Evolutionary conservation across 148 eudicot species (phyloP), one percentile per base, ranked within the genome.

Genomic region (Rhododendron kiyosumense): DNA sequence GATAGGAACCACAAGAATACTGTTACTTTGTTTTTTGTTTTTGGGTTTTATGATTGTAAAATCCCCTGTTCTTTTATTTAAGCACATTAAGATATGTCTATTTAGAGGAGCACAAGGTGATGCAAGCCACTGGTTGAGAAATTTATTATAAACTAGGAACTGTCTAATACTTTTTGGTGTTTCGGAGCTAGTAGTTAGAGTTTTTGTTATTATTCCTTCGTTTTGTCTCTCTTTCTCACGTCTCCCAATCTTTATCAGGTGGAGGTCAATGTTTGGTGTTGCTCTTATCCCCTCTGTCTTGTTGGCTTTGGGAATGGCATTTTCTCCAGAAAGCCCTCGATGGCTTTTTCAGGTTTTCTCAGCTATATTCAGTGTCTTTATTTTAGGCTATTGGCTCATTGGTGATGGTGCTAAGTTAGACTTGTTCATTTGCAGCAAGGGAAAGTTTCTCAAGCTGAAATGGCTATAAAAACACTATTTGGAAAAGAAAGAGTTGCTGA

Each of bases 271-370:
- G 99, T 96, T 95, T 81, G 96, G 96, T 81, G 84, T 96, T 88
- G 96, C 99, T 41, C 80, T 90, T 80, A 65, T 96, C 83, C 99
- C 99, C 81, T 93, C 98, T 81, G 90, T 96, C 59, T 80, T 96
- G 78, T 88, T 96, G 93, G 98, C 95, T 76, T 86, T 96, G 57
- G 99, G 99, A 89, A 96, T 96, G 99, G 81, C 91, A 69, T 86
- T 96, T 89, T 93, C 95, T 90, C 99, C 99, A 52, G 99, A 96
- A 93, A 96, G 99, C 89, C 99, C 99, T 57, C 86, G 96, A 71
- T 96, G 99, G 99, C 97, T 95, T 89, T 94, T 88, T 84, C 99
- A 96, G 98, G 99, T 96, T 77, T 36, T 81, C 78, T 59, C 24
- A 86, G 36, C 84, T 80, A 22, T 24, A 63, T 22, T 63, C 11